These are phyloP conservation scores for Croton setiger DNA, from an alignment of 441 rosid genomes.

Conservation along the genomic window DNA sequence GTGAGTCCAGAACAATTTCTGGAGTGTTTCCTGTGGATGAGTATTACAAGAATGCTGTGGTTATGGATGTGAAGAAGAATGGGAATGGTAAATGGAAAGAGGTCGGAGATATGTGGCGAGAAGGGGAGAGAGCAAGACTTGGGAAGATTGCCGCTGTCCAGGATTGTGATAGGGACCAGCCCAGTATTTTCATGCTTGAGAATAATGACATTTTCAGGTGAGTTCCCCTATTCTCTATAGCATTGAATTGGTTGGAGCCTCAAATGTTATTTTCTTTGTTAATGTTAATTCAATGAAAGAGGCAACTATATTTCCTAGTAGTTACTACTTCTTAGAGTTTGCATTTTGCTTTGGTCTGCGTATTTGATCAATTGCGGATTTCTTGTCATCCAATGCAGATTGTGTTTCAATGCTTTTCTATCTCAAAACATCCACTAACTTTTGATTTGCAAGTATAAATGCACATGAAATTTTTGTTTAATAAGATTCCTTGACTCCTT, in stretches of 20 bases:
- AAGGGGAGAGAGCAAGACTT: conserved; percentile 50
- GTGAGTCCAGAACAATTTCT: conserved; percentile 62
- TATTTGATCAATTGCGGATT: neutral
- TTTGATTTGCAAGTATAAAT: neutral
- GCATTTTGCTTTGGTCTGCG: neutral
- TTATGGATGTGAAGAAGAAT: conserved; percentile 49
- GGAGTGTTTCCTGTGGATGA: conserved; percentile 84
- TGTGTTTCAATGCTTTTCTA: neutral
- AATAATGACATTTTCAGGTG: conserved; percentile 60
- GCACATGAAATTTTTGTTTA: neutral
- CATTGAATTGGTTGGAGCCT: neutral
- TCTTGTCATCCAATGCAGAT: neutral
- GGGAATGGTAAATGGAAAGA: conserved; percentile 54
- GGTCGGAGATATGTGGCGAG: conserved; percentile 78
- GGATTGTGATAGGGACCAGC: conserved; percentile 33
- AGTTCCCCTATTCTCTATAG: neutral
- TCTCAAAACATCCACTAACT: neutral
- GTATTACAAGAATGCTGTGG: conserved; percentile 72
- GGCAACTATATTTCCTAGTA: neutral
- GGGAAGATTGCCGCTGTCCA: conserved; percentile 75
- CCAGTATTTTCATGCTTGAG: conserved; percentile 76
- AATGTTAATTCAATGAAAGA: neutral
- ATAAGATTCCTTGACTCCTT: neutral
- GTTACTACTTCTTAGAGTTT: neutral
- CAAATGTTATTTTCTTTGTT: neutral